A percentile compares a stretch with the other conserved stretches of the same genome.
Evolutionary conservation across 2,329 filamentous ascomycete genomes (phyloP).

Genomic region (Arthrobotrys megalospora): DNA sequence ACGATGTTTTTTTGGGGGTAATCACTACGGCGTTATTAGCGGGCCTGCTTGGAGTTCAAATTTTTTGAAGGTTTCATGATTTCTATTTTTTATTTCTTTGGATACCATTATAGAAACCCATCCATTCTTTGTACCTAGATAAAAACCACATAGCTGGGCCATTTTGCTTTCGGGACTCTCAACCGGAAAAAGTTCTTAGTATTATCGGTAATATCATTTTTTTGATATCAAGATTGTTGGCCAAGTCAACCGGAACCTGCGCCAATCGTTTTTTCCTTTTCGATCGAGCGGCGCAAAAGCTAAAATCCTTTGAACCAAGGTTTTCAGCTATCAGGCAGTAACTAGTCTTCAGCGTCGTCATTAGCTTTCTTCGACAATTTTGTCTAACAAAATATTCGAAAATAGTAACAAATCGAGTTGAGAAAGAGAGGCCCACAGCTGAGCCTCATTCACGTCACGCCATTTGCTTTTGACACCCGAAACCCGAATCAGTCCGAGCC

Average conservation of each 20-base stretch:
- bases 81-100: constrained; percentile 2
- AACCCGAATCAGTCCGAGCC: constrained; percentile 8
- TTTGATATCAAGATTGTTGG: not conserved
- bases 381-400: constrained; percentile 17
- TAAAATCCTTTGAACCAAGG: constrained; percentile 2
- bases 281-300: not conserved
- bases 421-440: not conserved
- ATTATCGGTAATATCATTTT: not conserved
- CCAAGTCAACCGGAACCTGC: not conserved
- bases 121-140: constrained; percentile 44
- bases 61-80: constrained; percentile 16
- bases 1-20: constrained; percentile 24
- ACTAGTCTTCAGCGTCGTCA: constrained; percentile 16
- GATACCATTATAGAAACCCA: constrained; percentile 56
- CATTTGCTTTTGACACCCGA: constrained; percentile 39
- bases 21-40: constrained; percentile 44
- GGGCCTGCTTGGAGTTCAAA: constrained; percentile 18
- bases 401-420: constrained; percentile 38
- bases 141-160: constrained; percentile 12
- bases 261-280: not conserved
- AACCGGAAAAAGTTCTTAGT: not conserved
- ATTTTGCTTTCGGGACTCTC: not conserved
- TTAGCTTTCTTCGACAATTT: constrained; percentile 1
- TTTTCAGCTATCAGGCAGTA: not conserved
- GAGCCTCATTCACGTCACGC: constrained; percentile 38